A percentile compares a stretch with the other conserved stretches of the same genome.
Evolutionary conservation across 2,329 filamentous ascomycete species (phyloP).

Genomic region (Diaporthe amygdali): DNA sequence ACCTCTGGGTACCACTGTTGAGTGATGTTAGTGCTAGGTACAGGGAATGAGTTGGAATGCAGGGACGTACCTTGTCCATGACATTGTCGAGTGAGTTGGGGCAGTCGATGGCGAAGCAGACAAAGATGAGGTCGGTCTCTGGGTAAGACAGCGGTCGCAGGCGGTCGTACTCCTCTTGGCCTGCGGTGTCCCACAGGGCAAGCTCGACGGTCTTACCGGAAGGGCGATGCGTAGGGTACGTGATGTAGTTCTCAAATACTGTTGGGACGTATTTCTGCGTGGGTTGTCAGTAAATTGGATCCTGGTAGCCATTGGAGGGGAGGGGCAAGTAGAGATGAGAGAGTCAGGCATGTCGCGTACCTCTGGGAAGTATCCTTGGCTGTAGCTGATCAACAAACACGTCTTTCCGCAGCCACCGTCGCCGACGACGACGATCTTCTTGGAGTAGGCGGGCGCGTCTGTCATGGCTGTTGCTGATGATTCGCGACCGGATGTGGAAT

Average conservation of each 20-base stretch:
- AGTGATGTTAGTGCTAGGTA: background rate
- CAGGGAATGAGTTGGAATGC: slow-evolving; percentile 29
- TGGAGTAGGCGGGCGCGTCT: slow-evolving; percentile 90
- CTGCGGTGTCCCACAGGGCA: slow-evolving; percentile 97
- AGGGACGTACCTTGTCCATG: slow-evolving; percentile 84
- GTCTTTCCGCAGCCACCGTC: slow-evolving; percentile 99
- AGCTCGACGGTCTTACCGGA: slow-evolving; percentile 95
- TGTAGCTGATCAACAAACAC: slow-evolving; percentile 97
- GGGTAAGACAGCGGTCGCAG: slow-evolving; percentile 95
- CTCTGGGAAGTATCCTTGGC: slow-evolving; percentile 98
- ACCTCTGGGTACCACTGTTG: slow-evolving; percentile 97
- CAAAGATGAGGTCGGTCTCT: slow-evolving; percentile 96
- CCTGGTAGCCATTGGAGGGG: background rate
- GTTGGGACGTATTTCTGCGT: slow-evolving; percentile 99
- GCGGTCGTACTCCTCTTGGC: slow-evolving; percentile 98
- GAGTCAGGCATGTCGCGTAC: slow-evolving; percentile 53
- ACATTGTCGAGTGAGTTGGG: slow-evolving; percentile 98
- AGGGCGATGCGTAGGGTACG: slow-evolving; percentile 85
- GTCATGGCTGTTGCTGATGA: slow-evolving; percentile 85
- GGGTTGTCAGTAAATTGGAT: background rate
- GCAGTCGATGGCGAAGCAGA: slow-evolving; percentile 99
- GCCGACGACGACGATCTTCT: slow-evolving; percentile 98
- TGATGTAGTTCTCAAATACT: slow-evolving; percentile 99
- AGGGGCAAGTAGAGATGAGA: background rate
- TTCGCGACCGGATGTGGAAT: slow-evolving; percentile 71